Conservation (phyloP, 257 asterid species). For the Handroanthus guayacan region DNA sequence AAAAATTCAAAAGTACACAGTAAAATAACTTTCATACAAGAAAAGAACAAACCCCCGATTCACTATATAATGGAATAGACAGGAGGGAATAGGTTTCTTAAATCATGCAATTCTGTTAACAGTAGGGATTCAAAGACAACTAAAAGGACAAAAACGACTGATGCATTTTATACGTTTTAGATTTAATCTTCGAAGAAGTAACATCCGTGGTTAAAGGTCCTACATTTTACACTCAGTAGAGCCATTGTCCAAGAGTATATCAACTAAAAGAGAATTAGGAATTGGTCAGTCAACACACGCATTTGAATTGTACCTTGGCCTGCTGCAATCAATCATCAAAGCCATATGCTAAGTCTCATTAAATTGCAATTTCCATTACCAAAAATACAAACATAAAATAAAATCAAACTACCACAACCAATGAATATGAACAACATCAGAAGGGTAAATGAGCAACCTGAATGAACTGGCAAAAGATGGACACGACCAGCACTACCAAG, state of each 20-base stretch:
- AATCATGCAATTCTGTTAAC: neutral
- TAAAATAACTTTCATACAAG: neutral
- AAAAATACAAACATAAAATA: neutral
- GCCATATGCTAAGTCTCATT: constrained; percentile 1
- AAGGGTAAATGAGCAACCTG: constrained; percentile 50
- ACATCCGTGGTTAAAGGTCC: neutral
- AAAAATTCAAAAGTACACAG: neutral
- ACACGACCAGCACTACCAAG: constrained; percentile 63
- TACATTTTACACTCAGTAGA: neutral
- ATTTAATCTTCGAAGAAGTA: neutral
- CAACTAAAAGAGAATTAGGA: neutral
- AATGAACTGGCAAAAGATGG: constrained; percentile 68
- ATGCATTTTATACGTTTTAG: neutral
- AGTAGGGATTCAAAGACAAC: neutral
- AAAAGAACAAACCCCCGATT: neutral
- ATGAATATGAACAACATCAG: neutral
- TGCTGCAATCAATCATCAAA: neutral
- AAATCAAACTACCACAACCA: neutral
- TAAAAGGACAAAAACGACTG: too few species aligned
- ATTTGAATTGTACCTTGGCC: neutral
- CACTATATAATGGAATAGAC: neutral
- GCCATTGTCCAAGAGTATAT: neutral
- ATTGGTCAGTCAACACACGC: neutral
- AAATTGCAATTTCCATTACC: neutral
- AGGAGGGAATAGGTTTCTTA: neutral